Conservation (phyloP, 2,329 filamentous ascomycete genomes). For the Hymenoscyphus occultus region DNA sequence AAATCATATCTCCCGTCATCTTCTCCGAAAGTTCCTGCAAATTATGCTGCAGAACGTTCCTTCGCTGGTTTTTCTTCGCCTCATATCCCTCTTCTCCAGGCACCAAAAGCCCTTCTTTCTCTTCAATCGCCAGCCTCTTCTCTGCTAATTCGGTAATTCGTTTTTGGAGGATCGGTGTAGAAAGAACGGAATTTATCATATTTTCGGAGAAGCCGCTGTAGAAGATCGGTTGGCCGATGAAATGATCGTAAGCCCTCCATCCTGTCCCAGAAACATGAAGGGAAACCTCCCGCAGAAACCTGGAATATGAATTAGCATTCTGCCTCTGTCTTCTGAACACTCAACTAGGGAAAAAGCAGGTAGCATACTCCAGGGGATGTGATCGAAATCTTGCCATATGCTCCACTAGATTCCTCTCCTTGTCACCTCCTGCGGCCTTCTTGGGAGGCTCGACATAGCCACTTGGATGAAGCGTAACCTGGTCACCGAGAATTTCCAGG, state of each 20-base stretch:
- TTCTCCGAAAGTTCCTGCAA: constrained; percentile 79
- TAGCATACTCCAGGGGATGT: constrained; percentile 55
- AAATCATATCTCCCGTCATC: constrained; percentile 94
- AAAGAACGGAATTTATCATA: constrained; percentile 77
- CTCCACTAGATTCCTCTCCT: constrained; percentile 70
- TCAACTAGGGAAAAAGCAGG: not conserved
- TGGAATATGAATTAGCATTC: constrained; percentile 19
- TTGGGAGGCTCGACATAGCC: constrained; percentile 57
- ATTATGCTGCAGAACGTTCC: constrained; percentile 65
- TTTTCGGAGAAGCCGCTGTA: constrained; percentile 89
- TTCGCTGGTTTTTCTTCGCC: constrained; percentile 52
- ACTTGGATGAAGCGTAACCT: constrained; percentile 71
- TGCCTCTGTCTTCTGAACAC: not conserved
- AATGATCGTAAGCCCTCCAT: constrained; percentile 90
- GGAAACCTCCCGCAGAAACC: constrained; percentile 90
- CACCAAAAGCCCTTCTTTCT: constrained; percentile 66
- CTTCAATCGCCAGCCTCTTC: constrained; percentile 70
- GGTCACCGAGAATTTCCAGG: constrained; percentile 71
- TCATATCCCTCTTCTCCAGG: constrained; percentile 53
- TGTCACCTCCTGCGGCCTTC: constrained; percentile 47
- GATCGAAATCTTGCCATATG: constrained; percentile 84
- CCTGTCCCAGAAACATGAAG: constrained; percentile 89
- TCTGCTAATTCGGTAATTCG: constrained; percentile 77
- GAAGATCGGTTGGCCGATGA: constrained; percentile 89
- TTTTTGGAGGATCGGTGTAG: constrained; percentile 68